phyloP scores from a whole-genome alignment of 352 stramenopile species.

The Phytophthora cryptogea region DNA sequence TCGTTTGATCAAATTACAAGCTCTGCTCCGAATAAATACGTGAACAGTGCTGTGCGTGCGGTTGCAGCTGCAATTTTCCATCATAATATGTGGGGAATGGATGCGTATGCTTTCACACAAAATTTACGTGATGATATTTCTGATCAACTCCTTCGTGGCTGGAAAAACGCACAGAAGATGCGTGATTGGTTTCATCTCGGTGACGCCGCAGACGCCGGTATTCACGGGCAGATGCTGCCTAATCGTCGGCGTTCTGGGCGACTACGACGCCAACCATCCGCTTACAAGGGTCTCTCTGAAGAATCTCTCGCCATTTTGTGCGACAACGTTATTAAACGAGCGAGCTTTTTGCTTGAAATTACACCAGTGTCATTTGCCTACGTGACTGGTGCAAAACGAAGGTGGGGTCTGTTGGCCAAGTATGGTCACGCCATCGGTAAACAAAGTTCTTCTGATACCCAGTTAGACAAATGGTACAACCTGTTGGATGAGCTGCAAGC shows the following conservation, averaged over 20 bases:
- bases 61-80: slow-evolving; percentile 82
- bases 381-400: slow-evolving; percentile 66
- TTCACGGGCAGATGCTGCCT: slow-evolving; percentile 39
- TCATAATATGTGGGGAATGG: slow-evolving; percentile 89
- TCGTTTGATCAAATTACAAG: slow-evolving; percentile 49
- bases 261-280: slow-evolving; percentile 70
- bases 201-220: slow-evolving; percentile 64
- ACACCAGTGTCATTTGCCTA: slow-evolving; percentile 79
- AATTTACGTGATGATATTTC: slow-evolving; percentile 64
- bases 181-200: slow-evolving; percentile 85
- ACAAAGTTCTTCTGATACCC: slow-evolving; percentile 43
- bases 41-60: slow-evolving; percentile 70
- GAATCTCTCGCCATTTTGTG: slow-evolving; percentile 71
- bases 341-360: slow-evolving; percentile 73
- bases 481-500: slow-evolving; percentile 79
- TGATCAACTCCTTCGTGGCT: slow-evolving; percentile 66
- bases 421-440: slow-evolving; percentile 69
- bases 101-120: slow-evolving; percentile 72
- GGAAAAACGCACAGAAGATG: slow-evolving; percentile 90
- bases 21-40: slow-evolving; percentile 35
- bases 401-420: slow-evolving; percentile 73
- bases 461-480: slow-evolving; percentile 82
- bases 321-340: slow-evolving; percentile 72
- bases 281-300: slow-evolving; percentile 77
- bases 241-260: slow-evolving; percentile 38